Percentiles rank a stretch among this genome's conserved stretches.
phyloP scores from a whole-genome alignment of 2,329 filamentous ascomycete genomes.

The Aspergillus melleus region DNA sequence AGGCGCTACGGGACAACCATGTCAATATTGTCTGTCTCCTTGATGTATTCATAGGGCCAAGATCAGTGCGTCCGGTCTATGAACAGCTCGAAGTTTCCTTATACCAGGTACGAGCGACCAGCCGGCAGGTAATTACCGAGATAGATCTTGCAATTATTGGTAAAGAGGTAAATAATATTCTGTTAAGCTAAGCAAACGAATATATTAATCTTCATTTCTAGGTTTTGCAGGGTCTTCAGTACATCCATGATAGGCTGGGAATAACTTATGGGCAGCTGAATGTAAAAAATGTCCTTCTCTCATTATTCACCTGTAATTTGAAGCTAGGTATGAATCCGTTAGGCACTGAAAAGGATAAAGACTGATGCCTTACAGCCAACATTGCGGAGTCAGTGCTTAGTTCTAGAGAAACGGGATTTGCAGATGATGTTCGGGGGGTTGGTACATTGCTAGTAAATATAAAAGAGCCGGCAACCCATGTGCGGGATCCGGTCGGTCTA shows the following conservation, averaged over 20 bases:
- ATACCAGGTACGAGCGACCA: constrained; percentile 4
- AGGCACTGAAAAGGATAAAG: too few species aligned
- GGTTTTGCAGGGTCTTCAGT: constrained; percentile 5
- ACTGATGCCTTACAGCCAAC: neutral
- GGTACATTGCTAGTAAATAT: neutral
- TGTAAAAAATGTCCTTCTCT: constrained; percentile 1
- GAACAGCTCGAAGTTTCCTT: neutral
- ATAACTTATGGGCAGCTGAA: constrained; percentile 4
- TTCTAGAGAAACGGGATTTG: neutral
- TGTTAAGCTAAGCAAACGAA: neutral
- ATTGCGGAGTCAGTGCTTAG: neutral
- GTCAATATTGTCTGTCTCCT: neutral
- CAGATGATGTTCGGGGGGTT: neutral
- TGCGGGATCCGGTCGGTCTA: neutral
- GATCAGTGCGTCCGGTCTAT: neutral
- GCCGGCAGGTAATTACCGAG: constrained; percentile 5
- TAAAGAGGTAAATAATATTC: constrained; percentile 1
- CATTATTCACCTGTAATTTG: neutral
- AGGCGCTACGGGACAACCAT: neutral
- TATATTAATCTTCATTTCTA: neutral
- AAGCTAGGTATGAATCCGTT: constrained; percentile 3
- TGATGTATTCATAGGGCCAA: neutral
- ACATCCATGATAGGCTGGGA: neutral
- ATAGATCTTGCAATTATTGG: constrained; percentile 6
- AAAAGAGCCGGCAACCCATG: constrained; percentile 1